A percentile compares a stretch with the other conserved stretches of the same genome.
Conservation (phyloP, 192 early-diverging fungal genomes). For the Gryganskiella cystojenkinii region DNA sequence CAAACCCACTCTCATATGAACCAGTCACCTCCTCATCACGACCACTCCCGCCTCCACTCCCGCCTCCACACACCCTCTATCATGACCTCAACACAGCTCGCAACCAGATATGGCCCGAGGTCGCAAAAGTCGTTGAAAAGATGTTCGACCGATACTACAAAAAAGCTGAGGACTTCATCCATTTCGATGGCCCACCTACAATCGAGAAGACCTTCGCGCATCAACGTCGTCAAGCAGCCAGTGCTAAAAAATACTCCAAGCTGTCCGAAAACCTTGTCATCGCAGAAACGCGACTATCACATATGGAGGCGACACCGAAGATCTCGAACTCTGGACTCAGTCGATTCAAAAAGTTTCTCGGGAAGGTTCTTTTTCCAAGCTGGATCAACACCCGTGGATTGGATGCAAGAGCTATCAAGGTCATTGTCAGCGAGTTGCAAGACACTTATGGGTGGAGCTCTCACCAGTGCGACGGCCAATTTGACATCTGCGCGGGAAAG, state of each 20-base stretch:
- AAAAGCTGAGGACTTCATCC: slow-evolving; percentile 17
- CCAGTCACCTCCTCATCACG: neutral
- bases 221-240: slow-evolving; percentile 12
- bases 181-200: slow-evolving; percentile 21
- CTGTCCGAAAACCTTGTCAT: slow-evolving; percentile 1
- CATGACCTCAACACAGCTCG: slow-evolving; percentile 26
- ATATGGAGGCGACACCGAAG: slow-evolving; percentile 17
- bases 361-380: slow-evolving; percentile 11
- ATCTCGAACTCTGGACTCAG: slow-evolving; percentile 8
- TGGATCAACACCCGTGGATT: slow-evolving; percentile 18
- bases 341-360: slow-evolving; percentile 23
- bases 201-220: slow-evolving; percentile 22
- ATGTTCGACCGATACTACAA: slow-evolving; percentile 17
- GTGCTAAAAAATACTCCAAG: slow-evolving; percentile 2
- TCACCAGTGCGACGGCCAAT: slow-evolving; percentile 18
- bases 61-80: slow-evolving; percentile 5
- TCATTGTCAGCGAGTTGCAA: slow-evolving; percentile 9
- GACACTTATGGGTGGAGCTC: slow-evolving; percentile 20
- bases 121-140: slow-evolving; percentile 17
- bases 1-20: neutral
- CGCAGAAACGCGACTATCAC: slow-evolving; percentile 13
- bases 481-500: slow-evolving; percentile 15
- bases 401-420: slow-evolving; percentile 13
- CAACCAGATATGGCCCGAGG: slow-evolving; percentile 20
- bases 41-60: slow-evolving; percentile 1